Evolutionary conservation across 306 rosid species (phyloP).

Genomic region (Castanea crenata): DNA sequence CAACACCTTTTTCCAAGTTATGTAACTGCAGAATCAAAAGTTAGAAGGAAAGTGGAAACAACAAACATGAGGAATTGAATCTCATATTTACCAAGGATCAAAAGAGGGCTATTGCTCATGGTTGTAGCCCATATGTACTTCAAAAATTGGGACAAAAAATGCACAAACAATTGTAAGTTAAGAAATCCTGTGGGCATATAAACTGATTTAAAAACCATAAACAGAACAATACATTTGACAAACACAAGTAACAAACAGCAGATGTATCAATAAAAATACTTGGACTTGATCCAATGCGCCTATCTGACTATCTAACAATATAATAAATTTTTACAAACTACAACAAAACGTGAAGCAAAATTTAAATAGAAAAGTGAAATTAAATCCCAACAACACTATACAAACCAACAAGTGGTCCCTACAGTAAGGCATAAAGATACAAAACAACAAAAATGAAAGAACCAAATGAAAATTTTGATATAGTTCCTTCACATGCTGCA

Average conservation of each 20-base stretch:
- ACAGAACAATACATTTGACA: background rate
- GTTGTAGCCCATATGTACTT: background rate
- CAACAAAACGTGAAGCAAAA: background rate
- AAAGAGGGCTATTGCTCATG: background rate
- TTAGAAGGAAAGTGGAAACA: background rate
- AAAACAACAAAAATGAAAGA: background rate
- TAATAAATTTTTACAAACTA: background rate
- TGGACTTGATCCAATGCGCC: background rate
- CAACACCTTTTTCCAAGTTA: slow-evolving; percentile 87
- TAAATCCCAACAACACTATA: background rate
- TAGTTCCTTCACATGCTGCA: background rate
- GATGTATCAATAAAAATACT: background rate
- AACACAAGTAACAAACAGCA: background rate
- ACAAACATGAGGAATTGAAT: background rate
- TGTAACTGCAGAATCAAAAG: slow-evolving; percentile 44
- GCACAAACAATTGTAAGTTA: background rate
- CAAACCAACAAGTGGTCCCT: background rate
- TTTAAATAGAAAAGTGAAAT: background rate
- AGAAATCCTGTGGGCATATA: background rate
- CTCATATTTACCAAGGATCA: background rate
- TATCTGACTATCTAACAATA: background rate
- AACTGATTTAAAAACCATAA: background rate
- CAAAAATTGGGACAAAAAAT: background rate
- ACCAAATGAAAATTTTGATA: too few relatives aligned
- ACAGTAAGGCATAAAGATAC: background rate